Base-by-base conservation (phyloP, 2,329 filamentous ascomycete genomes). In the Fusarium brachygibbosum region DNA sequence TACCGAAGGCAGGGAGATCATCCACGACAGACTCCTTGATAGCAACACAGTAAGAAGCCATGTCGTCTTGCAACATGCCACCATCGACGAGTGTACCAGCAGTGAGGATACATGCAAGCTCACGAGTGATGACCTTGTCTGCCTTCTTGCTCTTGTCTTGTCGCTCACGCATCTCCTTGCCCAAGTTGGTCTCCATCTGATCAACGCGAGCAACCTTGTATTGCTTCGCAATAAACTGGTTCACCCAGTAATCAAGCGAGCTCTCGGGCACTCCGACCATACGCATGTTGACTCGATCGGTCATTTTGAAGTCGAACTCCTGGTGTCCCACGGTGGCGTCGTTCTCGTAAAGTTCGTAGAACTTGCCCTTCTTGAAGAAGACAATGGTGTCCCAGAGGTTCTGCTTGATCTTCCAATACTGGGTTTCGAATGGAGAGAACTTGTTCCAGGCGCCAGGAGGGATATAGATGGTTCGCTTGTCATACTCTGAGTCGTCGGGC, bases 301-400 rank as follows among this genome's bases (percentile, higher is more conserved):
- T 99, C 77, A 99, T 90, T 82, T 99, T 99, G 58, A 99, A 86
- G 79, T 99, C 96, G 74, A 99, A 99, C 17, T 98, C 85, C 78
- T 98, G 96, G 77, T 99, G 94, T 6, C 96, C 96, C 58, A 98
- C 91, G 0, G 95, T 97, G 7, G 96, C 96, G 80, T 99, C 96
- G 64, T 98, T 97, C 78, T 99, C 96, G 76, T 98, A 99, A 0
- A 99, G 86, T 78, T 99, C 96, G 77, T 98, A 99, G 80, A 99
- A 99, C 75, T 99, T 99, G 75, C 96, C 96, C 84, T 99, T 99
- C 81, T 98, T 99, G 89, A 99, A 99, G 81, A 99, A 99, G 17
- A 99, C 95, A 45, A 99, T 91, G 0, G 94, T 98, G 71, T 98
- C 94, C 92, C 93, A 98, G 70, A 97, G 93, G 74, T 98, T 98